Evolutionary conservation across 257 asterid genomes (phyloP).

Genomic region (Pogostemon cablin): DNA sequence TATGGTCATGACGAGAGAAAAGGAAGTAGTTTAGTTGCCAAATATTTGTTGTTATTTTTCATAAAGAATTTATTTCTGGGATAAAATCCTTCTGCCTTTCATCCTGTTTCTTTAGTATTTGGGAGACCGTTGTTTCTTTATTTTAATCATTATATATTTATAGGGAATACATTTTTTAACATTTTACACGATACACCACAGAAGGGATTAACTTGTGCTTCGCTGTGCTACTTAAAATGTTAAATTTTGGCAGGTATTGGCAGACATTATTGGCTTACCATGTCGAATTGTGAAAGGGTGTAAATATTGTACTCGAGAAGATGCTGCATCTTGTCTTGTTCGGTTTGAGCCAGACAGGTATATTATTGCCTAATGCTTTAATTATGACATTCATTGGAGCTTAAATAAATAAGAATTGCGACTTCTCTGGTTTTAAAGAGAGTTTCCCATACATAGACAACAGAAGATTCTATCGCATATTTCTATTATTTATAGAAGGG

Average conservation of each 20-base stretch:
- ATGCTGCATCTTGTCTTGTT: slow-evolving; percentile 90
- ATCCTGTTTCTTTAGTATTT: not conserved
- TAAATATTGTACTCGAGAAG: slow-evolving; percentile 68
- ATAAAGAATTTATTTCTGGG: not conserved
- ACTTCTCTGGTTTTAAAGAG: slow-evolving; percentile 16
- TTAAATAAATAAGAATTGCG: slow-evolving; percentile 7
- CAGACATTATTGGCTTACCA: slow-evolving; percentile 82
- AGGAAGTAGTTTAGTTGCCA: slow-evolving; percentile 11
- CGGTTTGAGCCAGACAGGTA: slow-evolving; percentile 85
- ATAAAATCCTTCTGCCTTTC: not conserved
- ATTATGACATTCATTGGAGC: slow-evolving; percentile 17
- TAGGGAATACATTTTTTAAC: slow-evolving; percentile 1
- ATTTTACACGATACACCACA: slow-evolving; percentile 1
- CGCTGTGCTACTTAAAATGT: slow-evolving; percentile 14
- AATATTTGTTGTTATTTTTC: slow-evolving; percentile 4
- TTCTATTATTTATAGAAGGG: not conserved
- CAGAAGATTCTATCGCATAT: slow-evolving; percentile 2
- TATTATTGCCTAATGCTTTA: slow-evolving; percentile 25
- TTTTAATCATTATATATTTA: not conserved
- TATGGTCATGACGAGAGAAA: slow-evolving; percentile 20
- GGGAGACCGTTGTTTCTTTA: not conserved
- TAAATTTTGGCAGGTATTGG: slow-evolving; percentile 67
- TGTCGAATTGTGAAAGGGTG: slow-evolving; percentile 97
- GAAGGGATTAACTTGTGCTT: not conserved
- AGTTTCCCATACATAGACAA: not conserved